Percentiles rank a stretch among this genome's conserved stretches.
phyloP scores from a whole-genome alignment of 192 early-diverging fungal species.

The Coemansia aciculifera region DNA sequence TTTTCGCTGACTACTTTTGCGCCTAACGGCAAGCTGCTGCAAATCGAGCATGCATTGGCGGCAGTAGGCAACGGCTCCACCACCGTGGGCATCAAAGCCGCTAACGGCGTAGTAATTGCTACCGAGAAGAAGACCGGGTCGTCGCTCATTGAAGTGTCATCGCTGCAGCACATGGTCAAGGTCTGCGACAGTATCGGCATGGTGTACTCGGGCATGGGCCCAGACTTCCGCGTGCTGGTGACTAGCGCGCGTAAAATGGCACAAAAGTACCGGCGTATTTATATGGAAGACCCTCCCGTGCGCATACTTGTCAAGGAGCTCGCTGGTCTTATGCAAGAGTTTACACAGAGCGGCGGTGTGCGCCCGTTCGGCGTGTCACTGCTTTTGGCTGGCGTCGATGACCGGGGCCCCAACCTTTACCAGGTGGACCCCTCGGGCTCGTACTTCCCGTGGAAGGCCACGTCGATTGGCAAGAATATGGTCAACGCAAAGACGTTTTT shows the following conservation, averaged over 20 bases:
- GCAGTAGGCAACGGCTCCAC: constrained; percentile 90
- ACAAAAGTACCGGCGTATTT: constrained; percentile 91
- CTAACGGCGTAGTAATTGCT: constrained; percentile 96
- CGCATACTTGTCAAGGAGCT: constrained; percentile 96
- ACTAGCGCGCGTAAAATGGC: constrained; percentile 95
- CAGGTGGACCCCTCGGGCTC: constrained; percentile 99
- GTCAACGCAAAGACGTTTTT: constrained; percentile 99
- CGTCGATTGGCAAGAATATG: constrained; percentile 99
- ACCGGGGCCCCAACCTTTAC: constrained; percentile 88
- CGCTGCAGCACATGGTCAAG: constrained; percentile 85
- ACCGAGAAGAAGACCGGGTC: constrained; percentile 96
- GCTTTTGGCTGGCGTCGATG: constrained; percentile 92
- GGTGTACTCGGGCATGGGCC: constrained; percentile 99
- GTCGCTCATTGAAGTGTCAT: constrained; percentile 89
- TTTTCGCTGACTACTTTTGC: constrained; percentile 99
- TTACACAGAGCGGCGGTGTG: constrained; percentile 98
- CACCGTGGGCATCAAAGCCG: constrained; percentile 93
- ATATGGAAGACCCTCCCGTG: constrained; percentile 93
- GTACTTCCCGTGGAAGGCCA: constrained; percentile 99
- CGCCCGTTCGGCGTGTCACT: constrained; percentile 99
- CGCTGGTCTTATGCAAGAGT: constrained; percentile 98
- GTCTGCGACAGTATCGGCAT: constrained; percentile 95
- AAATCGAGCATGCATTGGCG: constrained; percentile 97
- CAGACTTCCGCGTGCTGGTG: constrained; percentile 94
- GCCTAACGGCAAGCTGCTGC: constrained; percentile 97